Conservation (phyloP, 495 filamentous ascomycete genomes). For the Aspergillus affinis region DNA sequence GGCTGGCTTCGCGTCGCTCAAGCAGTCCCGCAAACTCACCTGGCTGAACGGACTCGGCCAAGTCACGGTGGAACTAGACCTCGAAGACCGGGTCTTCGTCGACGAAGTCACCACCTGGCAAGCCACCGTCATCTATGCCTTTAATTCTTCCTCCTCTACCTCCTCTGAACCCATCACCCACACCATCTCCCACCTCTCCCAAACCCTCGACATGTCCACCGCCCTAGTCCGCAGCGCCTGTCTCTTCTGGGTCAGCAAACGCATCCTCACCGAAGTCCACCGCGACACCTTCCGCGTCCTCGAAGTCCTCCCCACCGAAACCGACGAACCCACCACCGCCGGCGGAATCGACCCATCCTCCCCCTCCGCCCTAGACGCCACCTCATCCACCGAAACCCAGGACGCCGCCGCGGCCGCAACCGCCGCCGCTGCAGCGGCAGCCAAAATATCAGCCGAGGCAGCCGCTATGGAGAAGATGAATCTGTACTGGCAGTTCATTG, state of each 20-base stretch:
- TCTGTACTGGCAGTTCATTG: constrained; percentile 86
- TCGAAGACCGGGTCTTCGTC: constrained; percentile 74
- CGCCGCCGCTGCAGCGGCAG: constrained; percentile 47
- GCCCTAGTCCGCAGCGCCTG: constrained; percentile 74
- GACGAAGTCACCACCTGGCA: constrained; percentile 82
- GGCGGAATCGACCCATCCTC: constrained; percentile 7
- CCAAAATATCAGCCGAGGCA: constrained; percentile 45
- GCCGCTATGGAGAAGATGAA: constrained; percentile 72
- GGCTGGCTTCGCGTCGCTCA: constrained; percentile 72
- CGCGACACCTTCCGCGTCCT: constrained; percentile 61
- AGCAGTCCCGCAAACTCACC: constrained; percentile 77
- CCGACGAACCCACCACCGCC: constrained; percentile 35
- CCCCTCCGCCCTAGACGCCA: constrained; percentile 34
- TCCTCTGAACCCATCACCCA: constrained; percentile 39
- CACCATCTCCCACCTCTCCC: constrained; percentile 61
- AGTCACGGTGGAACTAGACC: constrained; percentile 76
- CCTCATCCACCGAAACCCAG: constrained; percentile 29
- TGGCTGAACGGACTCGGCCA: constrained; percentile 84
- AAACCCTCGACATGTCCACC: constrained; percentile 71
- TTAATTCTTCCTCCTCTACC: constrained; percentile 53
- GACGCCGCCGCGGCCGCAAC: constrained; percentile 50
- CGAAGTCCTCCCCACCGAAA: constrained; percentile 56
- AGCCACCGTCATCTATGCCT: constrained; percentile 86
- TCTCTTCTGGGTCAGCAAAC: constrained; percentile 79
- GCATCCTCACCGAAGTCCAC: constrained; percentile 63